These are phyloP conservation scores for Saprolegnia parasitica DNA, from an alignment of 352 stramenopile genomes.

Conservation along the genomic window DNA sequence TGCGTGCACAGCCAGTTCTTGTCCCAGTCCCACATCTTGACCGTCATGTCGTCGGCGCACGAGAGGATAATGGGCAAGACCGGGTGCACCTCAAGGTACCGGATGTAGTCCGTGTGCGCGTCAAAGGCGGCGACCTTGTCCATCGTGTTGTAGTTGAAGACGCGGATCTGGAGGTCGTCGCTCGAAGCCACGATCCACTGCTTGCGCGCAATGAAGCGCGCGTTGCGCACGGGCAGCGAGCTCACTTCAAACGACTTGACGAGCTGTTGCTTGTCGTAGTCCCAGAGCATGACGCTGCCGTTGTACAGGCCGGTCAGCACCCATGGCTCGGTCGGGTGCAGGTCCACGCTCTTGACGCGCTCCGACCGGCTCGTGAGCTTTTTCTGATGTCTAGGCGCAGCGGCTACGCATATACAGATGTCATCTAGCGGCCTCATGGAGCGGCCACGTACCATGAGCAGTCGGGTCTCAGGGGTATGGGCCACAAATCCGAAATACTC, in stretches of 20 bases:
- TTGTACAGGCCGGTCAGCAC: constrained; percentile 96
- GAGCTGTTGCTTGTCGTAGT: constrained; percentile 91
- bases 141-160: constrained; percentile 99
- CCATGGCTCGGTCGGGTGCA: constrained; percentile 97
- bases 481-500: no score
- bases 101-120: constrained; percentile 99
- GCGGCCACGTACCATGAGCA: neutral
- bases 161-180: constrained; percentile 96
- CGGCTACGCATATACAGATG: constrained; percentile 37
- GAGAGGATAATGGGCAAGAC: constrained; percentile 94
- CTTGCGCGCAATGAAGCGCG: constrained; percentile 95
- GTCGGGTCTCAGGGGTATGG: no score
- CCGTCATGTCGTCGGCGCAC: constrained; percentile 98
- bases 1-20: constrained; percentile 75
- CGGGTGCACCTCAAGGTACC: constrained; percentile 95
- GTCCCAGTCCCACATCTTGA: constrained; percentile 99
- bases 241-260: constrained; percentile 99
- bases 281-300: constrained; percentile 98
- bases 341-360: constrained; percentile 98
- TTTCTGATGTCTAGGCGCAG: constrained; percentile 85
- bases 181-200: constrained; percentile 95
- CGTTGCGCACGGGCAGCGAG: constrained; percentile 90
- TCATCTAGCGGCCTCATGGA: neutral
- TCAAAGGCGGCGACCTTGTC: constrained; percentile 95
- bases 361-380: constrained; percentile 95